A percentile compares a stretch with the other conserved stretches of the same genome.
phyloP scores from a whole-genome alignment of 345 rosid genomes.

The Camelina neglecta region DNA sequence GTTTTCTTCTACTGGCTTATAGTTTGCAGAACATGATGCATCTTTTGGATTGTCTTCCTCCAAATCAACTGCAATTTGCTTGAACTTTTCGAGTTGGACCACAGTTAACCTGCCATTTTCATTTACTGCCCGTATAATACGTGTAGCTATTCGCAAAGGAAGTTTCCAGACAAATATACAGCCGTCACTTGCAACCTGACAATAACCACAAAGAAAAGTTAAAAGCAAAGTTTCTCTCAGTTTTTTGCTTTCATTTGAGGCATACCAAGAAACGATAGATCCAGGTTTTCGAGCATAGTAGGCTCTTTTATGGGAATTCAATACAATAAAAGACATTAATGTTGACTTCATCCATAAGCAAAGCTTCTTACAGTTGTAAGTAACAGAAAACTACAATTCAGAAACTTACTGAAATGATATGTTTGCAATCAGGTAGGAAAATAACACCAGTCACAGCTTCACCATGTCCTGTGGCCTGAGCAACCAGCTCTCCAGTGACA shows the following conservation, averaged over 20 bases:
- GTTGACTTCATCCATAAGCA: constrained; percentile 14
- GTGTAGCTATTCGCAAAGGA: constrained; percentile 60
- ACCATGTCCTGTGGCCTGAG: constrained; percentile 77
- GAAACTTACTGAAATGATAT: constrained; percentile 77
- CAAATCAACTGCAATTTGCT: constrained; percentile 43
- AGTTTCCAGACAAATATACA: constrained; percentile 85
- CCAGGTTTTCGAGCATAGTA: neutral
- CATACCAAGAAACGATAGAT: constrained; percentile 25
- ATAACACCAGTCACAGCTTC: constrained; percentile 78
- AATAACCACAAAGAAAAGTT: constrained; percentile 35
- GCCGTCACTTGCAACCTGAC: constrained; percentile 75
- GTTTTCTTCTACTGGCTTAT: constrained; percentile 40
- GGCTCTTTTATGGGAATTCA: constrained; percentile 2
- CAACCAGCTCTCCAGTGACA: constrained; percentile 66
- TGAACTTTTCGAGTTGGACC: constrained; percentile 46
- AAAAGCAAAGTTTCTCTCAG: neutral
- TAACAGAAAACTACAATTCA: constrained; percentile 20
- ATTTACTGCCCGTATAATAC: constrained; percentile 57
- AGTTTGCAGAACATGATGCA: constrained; percentile 35
- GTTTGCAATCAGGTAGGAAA: constrained; percentile 86
- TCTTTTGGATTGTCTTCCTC: constrained; percentile 51
- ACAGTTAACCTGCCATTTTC: constrained; percentile 49
- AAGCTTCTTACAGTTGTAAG: neutral
- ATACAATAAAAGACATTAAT: constrained; percentile 10
- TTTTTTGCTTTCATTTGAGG: neutral